A percentile compares a stretch with the other conserved stretches of the same genome.
Conservation (phyloP, 768 basidiomycete genomes). For the Macrocybe gigantea region DNA sequence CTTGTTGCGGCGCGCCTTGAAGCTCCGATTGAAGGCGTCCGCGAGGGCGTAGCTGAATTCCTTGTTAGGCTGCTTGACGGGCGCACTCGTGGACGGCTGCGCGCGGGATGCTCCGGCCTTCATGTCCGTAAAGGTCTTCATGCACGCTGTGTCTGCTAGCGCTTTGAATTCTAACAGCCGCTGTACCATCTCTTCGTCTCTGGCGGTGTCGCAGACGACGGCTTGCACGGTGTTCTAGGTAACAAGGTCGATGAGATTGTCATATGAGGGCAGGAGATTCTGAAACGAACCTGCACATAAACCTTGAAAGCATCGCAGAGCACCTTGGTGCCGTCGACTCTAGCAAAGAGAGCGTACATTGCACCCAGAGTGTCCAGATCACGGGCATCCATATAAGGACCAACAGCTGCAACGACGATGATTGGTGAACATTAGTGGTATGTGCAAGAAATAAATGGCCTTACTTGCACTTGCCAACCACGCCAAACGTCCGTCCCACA, state of each 20-base stretch:
- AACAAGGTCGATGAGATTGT: neutral
- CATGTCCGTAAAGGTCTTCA: conserved; percentile 46
- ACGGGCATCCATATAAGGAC: conserved; percentile 42
- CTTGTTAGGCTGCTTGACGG: conserved; percentile 35
- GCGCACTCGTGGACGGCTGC: conserved; percentile 22
- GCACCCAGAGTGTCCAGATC: conserved; percentile 35
- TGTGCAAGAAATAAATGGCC: conserved; percentile 7
- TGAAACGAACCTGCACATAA: conserved; percentile 46
- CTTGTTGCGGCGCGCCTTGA: conserved; percentile 71
- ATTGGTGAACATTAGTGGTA: neutral
- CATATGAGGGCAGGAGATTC: neutral
- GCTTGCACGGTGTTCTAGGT: conserved; percentile 46
- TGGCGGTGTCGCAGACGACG: conserved; percentile 59
- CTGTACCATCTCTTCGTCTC: conserved; percentile 76
- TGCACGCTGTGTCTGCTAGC: conserved; percentile 45
- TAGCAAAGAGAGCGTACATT: conserved; percentile 59
- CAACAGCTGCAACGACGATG: conserved; percentile 36
- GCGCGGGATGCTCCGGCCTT: conserved; percentile 12
- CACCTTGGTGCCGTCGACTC: conserved; percentile 47
- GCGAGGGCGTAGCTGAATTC: conserved; percentile 62
- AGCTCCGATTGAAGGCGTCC: conserved; percentile 70
- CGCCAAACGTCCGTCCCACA: conserved; percentile 37
- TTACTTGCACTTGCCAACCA: conserved; percentile 30
- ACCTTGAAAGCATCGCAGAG: conserved; percentile 58
- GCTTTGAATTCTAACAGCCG: conserved; percentile 64